Evolutionary conservation across 305 asterid genomes (phyloP), one percentile per base, ranked within the genome.

Genomic region (Fraxinus latifolia): DNA sequence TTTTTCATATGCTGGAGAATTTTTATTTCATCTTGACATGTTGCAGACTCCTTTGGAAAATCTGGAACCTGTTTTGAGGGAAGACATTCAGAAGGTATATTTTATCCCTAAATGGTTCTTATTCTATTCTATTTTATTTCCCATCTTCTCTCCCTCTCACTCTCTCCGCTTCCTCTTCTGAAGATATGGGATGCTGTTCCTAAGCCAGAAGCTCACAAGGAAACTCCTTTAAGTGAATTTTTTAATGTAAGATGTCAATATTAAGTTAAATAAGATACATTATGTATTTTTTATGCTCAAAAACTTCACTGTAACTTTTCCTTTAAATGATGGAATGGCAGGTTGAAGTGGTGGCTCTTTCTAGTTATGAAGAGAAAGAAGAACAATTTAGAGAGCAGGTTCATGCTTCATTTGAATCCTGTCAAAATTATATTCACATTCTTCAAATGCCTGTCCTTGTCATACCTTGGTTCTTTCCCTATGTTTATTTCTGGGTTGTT

Each of bases 1-100:
- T 74, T 70, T 29, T 74, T 79, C 36, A 39, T 55, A 47, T 21
- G 33, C 32, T 73, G 80, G n/a, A 44, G 19, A 73, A 47, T 53
- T 79, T 53, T 78, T 80, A 34, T 55, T 79, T 70, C 42, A n/a
- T 82, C 74, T 81, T 81, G 39, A 50, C 29, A 77, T 75, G 77
- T 62, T 74, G 78, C 83, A 95, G 98, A 96, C 99, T 31, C 99
- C 99, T 87, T 87, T 96, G 88, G 99, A 96, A 86, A 95, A 91
- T 86, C 89, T 96, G 93, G 99, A 96, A 87, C 98, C 99, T 76
- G 92, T 95, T 83, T 86, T 96, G 75, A 93, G 98, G 87, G 99
- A 95, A 88, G 99, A 96, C 85, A 90, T 96, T 88, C 98, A 96
- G 84, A 96, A 95, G 98, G 98, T 93, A 87, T 74, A 76, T 67